Base-by-base conservation (phyloP, 305 asterid genomes). In the Solanum aculeatissimum region DNA sequence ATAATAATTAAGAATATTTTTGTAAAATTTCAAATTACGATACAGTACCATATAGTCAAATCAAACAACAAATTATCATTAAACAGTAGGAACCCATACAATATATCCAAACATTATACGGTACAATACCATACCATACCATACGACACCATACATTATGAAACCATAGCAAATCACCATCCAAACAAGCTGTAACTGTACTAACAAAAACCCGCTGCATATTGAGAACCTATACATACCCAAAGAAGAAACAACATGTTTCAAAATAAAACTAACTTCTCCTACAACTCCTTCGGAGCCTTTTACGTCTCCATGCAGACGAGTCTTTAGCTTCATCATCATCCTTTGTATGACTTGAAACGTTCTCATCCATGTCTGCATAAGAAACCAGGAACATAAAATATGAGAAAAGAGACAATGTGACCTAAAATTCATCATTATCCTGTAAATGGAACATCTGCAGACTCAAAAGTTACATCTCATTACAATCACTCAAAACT, bases 241-340 rank as follows among this genome's bases (percentile, higher is more conserved):
- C 12, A 35, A 80, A 42, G 65, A 7, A 83, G 45, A 84, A 43
- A 74, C 65, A 49, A 12, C 63, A 18, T 7, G 68, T 10, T 23
- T n/a, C 65, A 60, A 53, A 14, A 82, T 58, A 42, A 25, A 19
- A 9, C 57, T 49, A 69, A 21, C 75, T 65, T 74, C 51, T 82
- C 65, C 40, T 80, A 83, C 85, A 80, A 83, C 32, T 53, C 85
- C 88, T 85, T n/a, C 15, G 79, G 71, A 53, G 82, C 49, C 43
- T 49, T 57, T 54, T 81, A 54, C 66, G 74, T 72, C 72, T 85
- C 79, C 54, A 40, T 14, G 18, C 11, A 35, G 63, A 11, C 23
- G 66, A 75, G 60, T 11, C 27, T 23, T 19, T 12, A 38, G 45
- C 38, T 23, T 45, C 32, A 35, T 43, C 79, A 3, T 11, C 79